Conservation (phyloP, 192 early-diverging fungal species). For the Entrophospora sp. region DNA sequence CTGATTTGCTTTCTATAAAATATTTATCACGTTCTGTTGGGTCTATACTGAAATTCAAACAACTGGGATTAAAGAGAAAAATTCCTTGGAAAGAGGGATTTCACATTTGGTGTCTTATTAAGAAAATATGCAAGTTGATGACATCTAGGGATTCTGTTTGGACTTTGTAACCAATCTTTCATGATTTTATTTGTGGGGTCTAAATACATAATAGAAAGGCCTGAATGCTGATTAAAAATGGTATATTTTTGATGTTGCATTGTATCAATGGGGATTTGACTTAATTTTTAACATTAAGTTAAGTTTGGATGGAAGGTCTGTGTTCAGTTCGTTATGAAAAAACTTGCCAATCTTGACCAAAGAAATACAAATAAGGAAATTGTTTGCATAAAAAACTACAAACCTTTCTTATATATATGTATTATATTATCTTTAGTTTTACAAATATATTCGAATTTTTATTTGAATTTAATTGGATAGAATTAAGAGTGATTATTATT, state of each 20-base stretch:
- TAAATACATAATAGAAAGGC: neutral
- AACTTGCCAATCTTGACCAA: no score
- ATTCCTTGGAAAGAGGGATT: neutral
- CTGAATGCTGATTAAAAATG: neutral
- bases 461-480: no score
- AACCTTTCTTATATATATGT: no score
- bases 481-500: no score
- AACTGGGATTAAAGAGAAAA: neutral
- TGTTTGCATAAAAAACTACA: no score
- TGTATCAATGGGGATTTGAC: no score
- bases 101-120: neutral
- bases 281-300: no score
- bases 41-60: neutral
- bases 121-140: neutral
- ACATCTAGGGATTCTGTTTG: neutral
- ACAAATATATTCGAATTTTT: no score
- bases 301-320: no score
- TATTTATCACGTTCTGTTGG: conserved; percentile 1
- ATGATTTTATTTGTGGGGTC: neutral
- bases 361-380: no score
- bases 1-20: neutral
- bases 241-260: neutral
- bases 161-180: neutral
- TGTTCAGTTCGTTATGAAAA: no score
- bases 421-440: no score